Evolutionary conservation across 2,329 filamentous ascomycete genomes (phyloP), one percentile per base, ranked within the genome.

Genomic region (Alternaria sp.): DNA sequence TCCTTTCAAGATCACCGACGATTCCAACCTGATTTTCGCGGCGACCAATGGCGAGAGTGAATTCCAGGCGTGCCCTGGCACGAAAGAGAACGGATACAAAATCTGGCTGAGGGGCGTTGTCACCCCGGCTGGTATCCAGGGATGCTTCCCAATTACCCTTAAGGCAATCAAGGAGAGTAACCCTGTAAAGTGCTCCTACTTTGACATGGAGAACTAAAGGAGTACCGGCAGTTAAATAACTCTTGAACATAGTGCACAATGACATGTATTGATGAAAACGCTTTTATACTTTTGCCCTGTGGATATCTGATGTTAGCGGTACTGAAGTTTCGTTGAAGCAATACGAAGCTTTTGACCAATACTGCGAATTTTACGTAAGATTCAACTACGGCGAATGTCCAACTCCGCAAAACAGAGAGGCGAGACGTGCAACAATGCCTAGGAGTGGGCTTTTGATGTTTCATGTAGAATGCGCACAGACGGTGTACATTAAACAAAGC

Each of bases 111-210:
- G 21, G 11, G 37, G 37, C 2, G 37, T 40, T 85, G 82, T 48
- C 2, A 62, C 49, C 17, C 66, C 68, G 2, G 66, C 54, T 3
- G 77, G 56, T 13, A 77, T 77, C 66, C 34, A 67, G 48, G 51
- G 71, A 64, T 80, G 78, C 53, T 65, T 71, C 28, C 65, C 70
- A 29, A 72, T 78, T 53, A 68, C 63, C 34, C 68, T 71, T 31
- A 69, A 61, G 6, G 71, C 74, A 6, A 51, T 62, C 10, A 51
- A 52, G 39, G 54, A 56, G 11, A 41, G 48, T 17, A 26, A 44
- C 0, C 60, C 65, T 3, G 54, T 65, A 42, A 51, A 56, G 50
- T 70, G 66, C 60, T 9, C 42, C 4, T 70, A 68, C 49, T 60
- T 28, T 13, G 7, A 28, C 23, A 42, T 42, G 40, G 28, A 13